Base-by-base conservation (phyloP, 805 yeast genomes). In the Ogataea trehaloabstinens region DNA sequence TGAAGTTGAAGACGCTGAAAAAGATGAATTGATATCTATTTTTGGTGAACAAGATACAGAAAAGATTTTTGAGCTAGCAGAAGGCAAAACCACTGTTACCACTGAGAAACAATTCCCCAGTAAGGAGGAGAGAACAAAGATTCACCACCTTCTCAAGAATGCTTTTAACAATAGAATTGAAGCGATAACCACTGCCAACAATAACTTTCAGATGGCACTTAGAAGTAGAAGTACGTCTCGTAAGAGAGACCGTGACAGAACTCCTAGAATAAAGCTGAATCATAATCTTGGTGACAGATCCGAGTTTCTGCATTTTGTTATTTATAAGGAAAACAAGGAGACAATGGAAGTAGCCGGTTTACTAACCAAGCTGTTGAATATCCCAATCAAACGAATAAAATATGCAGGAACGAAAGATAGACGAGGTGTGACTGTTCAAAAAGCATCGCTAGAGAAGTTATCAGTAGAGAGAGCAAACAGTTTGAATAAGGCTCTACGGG, bases 341-440 rank as follows among this genome's bases (percentile, higher is more conserved):
- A 90, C 99, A 1, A 87, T 93, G 96, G 97, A 93, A 64, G 93
- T 87, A 11, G 93, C 93, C 1, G 74, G 80, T 15, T 63, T 84
- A 19, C 66, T 93, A 34, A 69, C 90, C 34, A 83, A 83, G 56
- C 74, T 86, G 44, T 67, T 93, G 47, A 76, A 88, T 45, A 65
- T 85, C 16, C 91, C 90, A n/a, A 68, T 82, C 4, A 83, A 81
- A 46, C 58, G 69, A 28, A 71, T 93, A 24, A 73, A 86, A 37
- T 88, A 81, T 60, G 95, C 97, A 0, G 99, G 99, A 17, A 95
- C 99, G 2, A 93, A 93, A 55, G 99, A 93, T 61, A 76, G 98
- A 52, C 78, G 99, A 59, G 99, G 95, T 34, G 90, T 87, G 18
- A 93, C 99, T 4, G 88, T 88, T 36, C 99, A 93, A 63, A 75